Evolutionary conservation across 164 flowering plant species (phyloP).

Genomic region (Saururus chinensis): DNA sequence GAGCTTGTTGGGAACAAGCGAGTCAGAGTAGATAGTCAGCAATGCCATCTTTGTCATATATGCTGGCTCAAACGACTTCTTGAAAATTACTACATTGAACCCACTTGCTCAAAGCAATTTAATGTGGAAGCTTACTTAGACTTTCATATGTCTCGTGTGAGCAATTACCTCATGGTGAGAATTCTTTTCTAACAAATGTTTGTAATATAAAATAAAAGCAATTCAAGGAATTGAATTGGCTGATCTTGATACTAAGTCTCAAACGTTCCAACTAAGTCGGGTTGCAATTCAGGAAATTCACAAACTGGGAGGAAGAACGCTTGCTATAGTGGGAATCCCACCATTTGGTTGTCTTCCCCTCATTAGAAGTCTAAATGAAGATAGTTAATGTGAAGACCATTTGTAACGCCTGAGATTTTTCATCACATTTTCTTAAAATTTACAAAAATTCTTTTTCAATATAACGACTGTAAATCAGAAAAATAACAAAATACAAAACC

Average conservation of each 20-base stretch:
- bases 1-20: constrained; percentile 24
- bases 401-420: too few species aligned
- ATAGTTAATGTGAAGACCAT: constrained; percentile 17
- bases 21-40: constrained; percentile 24
- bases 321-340: constrained; percentile 41
- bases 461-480: too few species aligned
- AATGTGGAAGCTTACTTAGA: constrained; percentile 28
- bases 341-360: constrained; percentile 61
- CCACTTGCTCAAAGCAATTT: constrained; percentile 31
- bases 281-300: constrained; percentile 19
- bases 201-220: not conserved
- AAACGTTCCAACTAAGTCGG: not conserved
- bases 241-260: too few species aligned
- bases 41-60: constrained; percentile 34
- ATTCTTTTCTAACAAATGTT: not conserved
- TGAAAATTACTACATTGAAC: constrained; percentile 45
- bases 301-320: constrained; percentile 27
- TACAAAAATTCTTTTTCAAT: too few species aligned
- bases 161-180: constrained; percentile 29
- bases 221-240: too few species aligned
- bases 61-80: constrained; percentile 64
- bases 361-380: constrained; percentile 21
- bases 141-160: constrained; percentile 32
- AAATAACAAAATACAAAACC: too few species aligned
- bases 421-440: too few species aligned